phyloP scores from a whole-genome alignment of 1,284 basidiomycete genomes.

The Ceratobasidium sp. region DNA sequence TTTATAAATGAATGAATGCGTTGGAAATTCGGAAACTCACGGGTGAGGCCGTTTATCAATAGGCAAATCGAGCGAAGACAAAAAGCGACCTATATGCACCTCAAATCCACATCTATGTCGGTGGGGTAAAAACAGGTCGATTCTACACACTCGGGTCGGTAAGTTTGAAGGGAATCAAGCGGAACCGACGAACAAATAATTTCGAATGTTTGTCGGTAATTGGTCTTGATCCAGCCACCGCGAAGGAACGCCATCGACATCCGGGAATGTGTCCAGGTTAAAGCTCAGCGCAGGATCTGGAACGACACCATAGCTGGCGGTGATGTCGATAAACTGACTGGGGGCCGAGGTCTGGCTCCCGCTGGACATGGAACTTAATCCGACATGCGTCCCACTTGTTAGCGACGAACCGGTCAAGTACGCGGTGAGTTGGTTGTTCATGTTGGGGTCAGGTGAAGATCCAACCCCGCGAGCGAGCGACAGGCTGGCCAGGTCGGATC shows the following conservation, averaged over 20 bases:
- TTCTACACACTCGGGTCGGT: constrained; percentile 50
- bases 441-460: not conserved
- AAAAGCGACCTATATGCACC: constrained; percentile 65
- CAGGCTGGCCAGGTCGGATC: not conserved
- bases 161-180: not conserved
- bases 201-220: constrained; percentile 66
- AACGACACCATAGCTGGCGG: constrained; percentile 29
- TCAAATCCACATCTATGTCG: constrained; percentile 74
- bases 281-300: constrained; percentile 37
- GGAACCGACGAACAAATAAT: constrained; percentile 63
- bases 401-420: constrained; percentile 15
- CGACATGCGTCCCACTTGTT: constrained; percentile 28
- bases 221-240: constrained; percentile 56
- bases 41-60: constrained; percentile 61
- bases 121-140: constrained; percentile 78
- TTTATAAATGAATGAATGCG: not conserved
- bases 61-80: constrained; percentile 58
- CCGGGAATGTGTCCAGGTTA: constrained; percentile 14
- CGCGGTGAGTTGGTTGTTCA: constrained; percentile 21
- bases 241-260: constrained; percentile 14
- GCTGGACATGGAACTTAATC: constrained; percentile 12
- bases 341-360: not conserved
- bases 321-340: constrained; percentile 36
- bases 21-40: not conserved
- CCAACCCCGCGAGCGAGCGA: constrained; percentile 15